These are phyloP conservation scores for Trichoderma semiorbis DNA, from an alignment of 2,329 filamentous ascomycete species.

Conservation along the genomic window DNA sequence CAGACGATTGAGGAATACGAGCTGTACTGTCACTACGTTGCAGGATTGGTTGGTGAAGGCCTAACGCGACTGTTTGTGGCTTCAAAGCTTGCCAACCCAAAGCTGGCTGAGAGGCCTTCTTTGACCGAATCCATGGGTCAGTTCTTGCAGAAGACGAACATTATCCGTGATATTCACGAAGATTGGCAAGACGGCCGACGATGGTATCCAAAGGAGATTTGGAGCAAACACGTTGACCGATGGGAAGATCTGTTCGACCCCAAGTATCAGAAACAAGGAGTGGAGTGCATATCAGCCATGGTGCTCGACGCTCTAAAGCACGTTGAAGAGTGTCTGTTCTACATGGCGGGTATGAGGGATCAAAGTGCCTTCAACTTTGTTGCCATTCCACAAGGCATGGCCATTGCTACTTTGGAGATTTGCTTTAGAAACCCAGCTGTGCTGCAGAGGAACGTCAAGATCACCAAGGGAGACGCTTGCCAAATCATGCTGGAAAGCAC, in stretches of 20 bases:
- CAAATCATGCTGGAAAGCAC: constrained; percentile 88
- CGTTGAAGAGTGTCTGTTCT: constrained; percentile 92
- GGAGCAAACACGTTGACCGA: constrained; percentile 88
- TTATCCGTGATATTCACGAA: constrained; percentile 92
- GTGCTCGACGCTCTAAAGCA: constrained; percentile 84
- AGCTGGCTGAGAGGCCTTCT: constrained; percentile 71
- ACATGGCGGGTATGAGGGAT: constrained; percentile 90
- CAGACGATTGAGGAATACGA: constrained; percentile 87
- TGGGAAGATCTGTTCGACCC: constrained; percentile 89
- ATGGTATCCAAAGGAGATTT: constrained; percentile 96
- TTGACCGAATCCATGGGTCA: constrained; percentile 95
- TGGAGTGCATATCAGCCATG: constrained; percentile 91
- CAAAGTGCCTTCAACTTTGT: constrained; percentile 99
- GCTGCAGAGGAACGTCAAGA: constrained; percentile 88
- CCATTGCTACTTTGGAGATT: constrained; percentile 87
- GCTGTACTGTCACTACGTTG: constrained; percentile 96
- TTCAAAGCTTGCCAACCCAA: constrained; percentile 80
- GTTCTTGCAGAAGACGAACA: constrained; percentile 97
- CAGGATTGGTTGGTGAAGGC: constrained; percentile 95
- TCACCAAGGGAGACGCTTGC: constrained; percentile 92
- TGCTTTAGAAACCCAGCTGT: constrained; percentile 89
- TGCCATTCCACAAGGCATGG: constrained; percentile 95
- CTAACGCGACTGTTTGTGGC: constrained; percentile 87
- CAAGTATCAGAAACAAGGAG: constrained; percentile 69
- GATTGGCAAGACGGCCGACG: constrained; percentile 82